Percentiles rank a stretch among this genome's conserved stretches.
Evolutionary conservation across 345 rosid genomes (phyloP).

Genomic region (Pelargonium nanum): DNA sequence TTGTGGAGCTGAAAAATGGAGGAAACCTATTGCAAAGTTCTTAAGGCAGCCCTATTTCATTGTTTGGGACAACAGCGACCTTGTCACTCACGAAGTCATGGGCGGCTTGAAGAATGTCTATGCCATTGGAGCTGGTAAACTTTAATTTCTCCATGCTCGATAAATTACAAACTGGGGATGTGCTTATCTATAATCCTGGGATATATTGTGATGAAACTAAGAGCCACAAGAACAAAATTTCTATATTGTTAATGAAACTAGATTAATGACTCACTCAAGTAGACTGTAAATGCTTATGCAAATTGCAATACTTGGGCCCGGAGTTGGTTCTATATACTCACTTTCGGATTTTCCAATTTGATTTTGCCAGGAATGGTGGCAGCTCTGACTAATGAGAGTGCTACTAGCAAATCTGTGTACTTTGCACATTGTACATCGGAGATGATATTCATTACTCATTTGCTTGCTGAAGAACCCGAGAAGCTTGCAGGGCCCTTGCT

Average conservation of each 20-base stretch:
- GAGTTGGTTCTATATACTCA: neutral
- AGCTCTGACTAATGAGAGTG: constrained; percentile 72
- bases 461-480: constrained; percentile 72
- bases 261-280: neutral
- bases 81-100: constrained; percentile 78
- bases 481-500: constrained; percentile 78
- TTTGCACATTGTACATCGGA: constrained; percentile 84
- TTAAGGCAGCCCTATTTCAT: constrained; percentile 67
- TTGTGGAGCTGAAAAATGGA: constrained; percentile 69
- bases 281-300: neutral
- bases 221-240: too few relatives aligned
- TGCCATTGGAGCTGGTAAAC: constrained; percentile 79
- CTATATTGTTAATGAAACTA: too few relatives aligned
- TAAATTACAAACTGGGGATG: neutral
- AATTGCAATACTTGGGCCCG: neutral
- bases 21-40: constrained; percentile 61
- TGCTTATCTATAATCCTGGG: too few relatives aligned
- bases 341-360: neutral
- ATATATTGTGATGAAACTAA: too few relatives aligned
- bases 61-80: constrained; percentile 82
- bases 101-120: constrained; percentile 83
- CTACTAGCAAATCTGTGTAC: constrained; percentile 76
- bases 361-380: constrained; percentile 61
- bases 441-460: constrained; percentile 81
- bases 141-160: neutral